Conservation (phyloP, 345 rosid species). For the Boechera divaricarpa region DNA sequence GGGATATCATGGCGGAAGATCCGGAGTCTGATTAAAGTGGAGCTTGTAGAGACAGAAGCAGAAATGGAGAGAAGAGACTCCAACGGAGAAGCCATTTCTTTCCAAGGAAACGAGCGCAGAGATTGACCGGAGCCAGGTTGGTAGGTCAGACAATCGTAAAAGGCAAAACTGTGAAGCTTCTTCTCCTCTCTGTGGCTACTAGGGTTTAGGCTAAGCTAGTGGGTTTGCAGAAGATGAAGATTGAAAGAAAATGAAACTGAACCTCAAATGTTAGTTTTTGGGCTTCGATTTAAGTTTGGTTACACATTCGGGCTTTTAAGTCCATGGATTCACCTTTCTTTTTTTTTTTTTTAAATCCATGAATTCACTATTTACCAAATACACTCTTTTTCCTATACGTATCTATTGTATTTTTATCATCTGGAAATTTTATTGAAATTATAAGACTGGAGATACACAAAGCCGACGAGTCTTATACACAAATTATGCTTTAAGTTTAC, state of each 20-base stretch:
- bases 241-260: neutral
- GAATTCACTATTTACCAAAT: too few species aligned
- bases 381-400: too few species aligned
- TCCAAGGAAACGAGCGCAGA: slow-evolving; percentile 27
- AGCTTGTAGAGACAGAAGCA: slow-evolving; percentile 63
- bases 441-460: too few species aligned
- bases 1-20: slow-evolving; percentile 77
- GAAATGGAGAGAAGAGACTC: slow-evolving; percentile 64
- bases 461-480: too few species aligned
- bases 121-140: slow-evolving; percentile 27
- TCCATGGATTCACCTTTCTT: neutral
- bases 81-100: slow-evolving; percentile 61
- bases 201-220: slow-evolving; percentile 43
- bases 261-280: slow-evolving; percentile 4
- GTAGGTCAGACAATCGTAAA: slow-evolving; percentile 17
- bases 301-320: neutral
- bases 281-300: slow-evolving; percentile 15
- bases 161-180: slow-evolving; percentile 24
- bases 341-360: too few species aligned
- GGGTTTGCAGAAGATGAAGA: slow-evolving; percentile 21
- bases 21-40: slow-evolving; percentile 65
- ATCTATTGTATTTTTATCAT: too few species aligned
- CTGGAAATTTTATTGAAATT: too few species aligned
- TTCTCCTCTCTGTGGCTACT: slow-evolving; percentile 30
- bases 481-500: too few species aligned